A percentile compares a stretch with the other conserved stretches of the same genome.
Evolutionary conservation across 2,329 filamentous ascomycete species (phyloP).

Genomic region (Raffaelea ambrosiae): DNA sequence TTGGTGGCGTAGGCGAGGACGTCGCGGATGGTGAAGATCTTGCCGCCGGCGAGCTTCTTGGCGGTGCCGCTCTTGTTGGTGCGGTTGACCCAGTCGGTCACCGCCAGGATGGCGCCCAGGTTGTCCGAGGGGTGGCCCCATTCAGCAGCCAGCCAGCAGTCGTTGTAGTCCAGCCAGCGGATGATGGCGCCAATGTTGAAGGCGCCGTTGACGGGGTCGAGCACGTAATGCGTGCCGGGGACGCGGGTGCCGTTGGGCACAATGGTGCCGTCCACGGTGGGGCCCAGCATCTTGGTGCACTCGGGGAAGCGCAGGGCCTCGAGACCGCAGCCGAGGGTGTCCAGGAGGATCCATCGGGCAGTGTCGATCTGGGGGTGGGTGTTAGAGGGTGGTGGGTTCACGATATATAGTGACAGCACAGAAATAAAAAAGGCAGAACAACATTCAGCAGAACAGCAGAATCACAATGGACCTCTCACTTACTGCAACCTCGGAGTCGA

Average conservation of each 20-base stretch:
- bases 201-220: constrained; percentile 90
- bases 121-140: constrained; percentile 99
- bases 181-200: constrained; percentile 99
- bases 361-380: constrained; percentile 60
- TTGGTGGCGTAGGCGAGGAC: constrained; percentile 98
- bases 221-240: constrained; percentile 83
- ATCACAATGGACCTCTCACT: constrained; percentile 33
- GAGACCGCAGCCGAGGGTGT: constrained; percentile 93
- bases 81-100: constrained; percentile 94
- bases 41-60: constrained; percentile 62
- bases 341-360: constrained; percentile 90
- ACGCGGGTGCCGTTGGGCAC: constrained; percentile 91
- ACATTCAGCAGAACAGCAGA: not conserved
- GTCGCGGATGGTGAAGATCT: constrained; percentile 80
- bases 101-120: constrained; percentile 89
- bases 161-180: constrained; percentile 99
- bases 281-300: constrained; percentile 90
- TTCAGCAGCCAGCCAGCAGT: constrained; percentile 90
- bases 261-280: constrained; percentile 78
- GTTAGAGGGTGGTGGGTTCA: too few relatives aligned
- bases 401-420: too few relatives aligned
- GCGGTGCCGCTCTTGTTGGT: constrained; percentile 52
- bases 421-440: not conserved
- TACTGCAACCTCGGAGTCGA: constrained; percentile 89
- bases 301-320: constrained; percentile 94